Evolutionary conservation across 176 grass and related monocot genomes (phyloP).

Genomic region (Microstegium vimineum): DNA sequence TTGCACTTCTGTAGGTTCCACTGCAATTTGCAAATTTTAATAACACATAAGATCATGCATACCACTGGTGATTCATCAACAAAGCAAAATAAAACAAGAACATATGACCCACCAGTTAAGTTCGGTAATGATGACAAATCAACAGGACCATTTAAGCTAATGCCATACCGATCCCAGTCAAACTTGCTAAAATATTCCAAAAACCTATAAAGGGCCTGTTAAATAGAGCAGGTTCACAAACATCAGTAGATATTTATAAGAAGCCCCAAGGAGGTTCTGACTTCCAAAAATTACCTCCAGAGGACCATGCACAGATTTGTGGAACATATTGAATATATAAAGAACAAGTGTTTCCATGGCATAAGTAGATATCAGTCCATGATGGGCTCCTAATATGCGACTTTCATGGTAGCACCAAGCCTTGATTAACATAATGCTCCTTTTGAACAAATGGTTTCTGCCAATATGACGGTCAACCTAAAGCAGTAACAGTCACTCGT

Average conservation of each 20-base stretch:
- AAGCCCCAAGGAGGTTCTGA: background rate
- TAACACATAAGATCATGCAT: background rate
- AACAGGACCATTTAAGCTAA: constrained; percentile 73
- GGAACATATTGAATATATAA: constrained; percentile 75
- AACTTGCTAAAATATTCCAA: constrained; percentile 94
- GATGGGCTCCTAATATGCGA: constrained; percentile 59
- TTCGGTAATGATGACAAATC: constrained; percentile 38
- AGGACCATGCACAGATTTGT: constrained; percentile 58
- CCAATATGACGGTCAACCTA: constrained; percentile 59
- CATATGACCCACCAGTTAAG: constrained; percentile 39
- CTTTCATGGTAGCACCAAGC: constrained; percentile 89
- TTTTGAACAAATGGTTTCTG: constrained; percentile 77
- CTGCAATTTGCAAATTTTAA: constrained; percentile 37
- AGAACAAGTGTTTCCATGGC: constrained; percentile 65
- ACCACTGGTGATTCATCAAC: background rate
- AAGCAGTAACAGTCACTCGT: background rate
- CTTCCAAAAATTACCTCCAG: constrained; percentile 38
- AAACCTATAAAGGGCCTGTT: constrained; percentile 75
- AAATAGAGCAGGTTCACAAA: constrained; percentile 16
- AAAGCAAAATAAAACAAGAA: background rate
- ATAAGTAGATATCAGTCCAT: constrained; percentile 84
- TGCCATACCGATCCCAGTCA: constrained; percentile 62
- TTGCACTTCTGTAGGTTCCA: constrained; percentile 25
- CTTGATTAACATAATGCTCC: constrained; percentile 88
- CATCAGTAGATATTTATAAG: background rate